These are phyloP conservation scores for Boletus mariae DNA, from an alignment of 1,284 basidiomycete species.

Conservation along the genomic window DNA sequence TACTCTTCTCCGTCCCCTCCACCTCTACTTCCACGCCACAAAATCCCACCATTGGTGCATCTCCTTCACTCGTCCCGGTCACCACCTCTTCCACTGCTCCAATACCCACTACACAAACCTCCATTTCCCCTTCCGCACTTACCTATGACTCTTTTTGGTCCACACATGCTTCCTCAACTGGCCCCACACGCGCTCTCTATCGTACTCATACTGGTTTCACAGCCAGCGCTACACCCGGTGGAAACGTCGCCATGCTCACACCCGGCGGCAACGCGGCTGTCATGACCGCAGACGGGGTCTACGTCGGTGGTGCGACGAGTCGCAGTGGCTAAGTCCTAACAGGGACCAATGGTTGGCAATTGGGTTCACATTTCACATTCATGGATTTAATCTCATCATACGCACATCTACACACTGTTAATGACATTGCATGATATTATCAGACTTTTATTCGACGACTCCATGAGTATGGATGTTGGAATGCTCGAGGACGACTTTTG, in stretches of 20 bases:
- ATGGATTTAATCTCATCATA: slow-evolving; percentile 26
- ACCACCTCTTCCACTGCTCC: not conserved
- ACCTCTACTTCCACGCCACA: not conserved
- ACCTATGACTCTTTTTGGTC: slow-evolving; percentile 71
- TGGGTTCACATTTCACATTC: slow-evolving; percentile 3
- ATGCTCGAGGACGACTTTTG: not conserved
- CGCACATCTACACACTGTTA: slow-evolving; percentile 18
- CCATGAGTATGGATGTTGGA: not conserved
- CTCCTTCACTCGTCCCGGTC: slow-evolving; percentile 2
- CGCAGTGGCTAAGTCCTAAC: not conserved
- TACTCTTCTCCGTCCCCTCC: not conserved
- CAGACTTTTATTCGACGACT: not conserved
- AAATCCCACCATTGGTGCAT: not conserved
- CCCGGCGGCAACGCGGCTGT: slow-evolving; percentile 31
- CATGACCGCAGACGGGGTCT: slow-evolving; percentile 32
- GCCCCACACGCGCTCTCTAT: slow-evolving; percentile 29
- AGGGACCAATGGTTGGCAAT: not conserved
- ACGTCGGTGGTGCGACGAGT: slow-evolving; percentile 27
- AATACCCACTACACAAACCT: slow-evolving; percentile 3
- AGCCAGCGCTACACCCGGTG: slow-evolving; percentile 22
- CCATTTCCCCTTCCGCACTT: slow-evolving; percentile 30
- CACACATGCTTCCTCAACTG: slow-evolving; percentile 38
- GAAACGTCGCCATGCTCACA: slow-evolving; percentile 32
- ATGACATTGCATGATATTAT: slow-evolving; percentile 7
- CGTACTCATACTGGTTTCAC: slow-evolving; percentile 32